Evolutionary conservation across 352 stramenopile species (phyloP).

Genomic region (Phytophthora nicotianae): DNA sequence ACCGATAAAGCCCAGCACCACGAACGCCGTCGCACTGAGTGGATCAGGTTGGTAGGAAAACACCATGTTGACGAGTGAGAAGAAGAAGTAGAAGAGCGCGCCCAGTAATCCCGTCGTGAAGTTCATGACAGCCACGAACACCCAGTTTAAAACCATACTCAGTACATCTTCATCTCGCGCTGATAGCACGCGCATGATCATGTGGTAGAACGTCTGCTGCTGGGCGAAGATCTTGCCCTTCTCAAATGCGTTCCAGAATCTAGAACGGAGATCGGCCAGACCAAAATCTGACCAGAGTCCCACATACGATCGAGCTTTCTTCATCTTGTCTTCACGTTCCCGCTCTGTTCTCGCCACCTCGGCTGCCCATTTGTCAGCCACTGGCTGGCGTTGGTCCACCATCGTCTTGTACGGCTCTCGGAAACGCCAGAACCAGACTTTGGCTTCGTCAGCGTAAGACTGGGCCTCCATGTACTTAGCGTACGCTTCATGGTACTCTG

Average conservation of each 20-base stretch:
- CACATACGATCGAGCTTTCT: conserved; percentile 76
- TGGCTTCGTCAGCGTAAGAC: conserved; percentile 63
- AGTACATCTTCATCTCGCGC: conserved; percentile 76
- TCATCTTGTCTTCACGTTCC: conserved; percentile 74
- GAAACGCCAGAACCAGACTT: conserved; percentile 90
- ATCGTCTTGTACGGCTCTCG: conserved; percentile 72
- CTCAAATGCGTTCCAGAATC: conserved; percentile 86
- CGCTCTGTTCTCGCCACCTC: conserved; percentile 63
- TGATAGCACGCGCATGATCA: conserved; percentile 77
- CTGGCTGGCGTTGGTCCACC: conserved; percentile 58
- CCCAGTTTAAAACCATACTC: conserved; percentile 83
- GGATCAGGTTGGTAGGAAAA: conserved; percentile 86
- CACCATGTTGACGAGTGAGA: conserved; percentile 84
- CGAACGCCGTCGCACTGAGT: conserved; percentile 73
- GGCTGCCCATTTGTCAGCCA: conserved; percentile 64
- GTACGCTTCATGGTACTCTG: conserved; percentile 78
- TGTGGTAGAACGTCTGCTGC: conserved; percentile 89
- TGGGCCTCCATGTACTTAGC: conserved; percentile 57
- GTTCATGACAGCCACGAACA: conserved; percentile 85
- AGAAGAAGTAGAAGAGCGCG: conserved; percentile 86
- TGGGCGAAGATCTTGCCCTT: conserved; percentile 87
- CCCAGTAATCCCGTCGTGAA: conserved; percentile 88
- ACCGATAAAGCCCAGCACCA: conserved; percentile 74
- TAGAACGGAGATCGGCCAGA: conserved; percentile 69
- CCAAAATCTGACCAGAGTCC: conserved; percentile 88